Base-by-base conservation (phyloP, 2,329 filamentous ascomycete species). In the Penicillium corylophilum region DNA sequence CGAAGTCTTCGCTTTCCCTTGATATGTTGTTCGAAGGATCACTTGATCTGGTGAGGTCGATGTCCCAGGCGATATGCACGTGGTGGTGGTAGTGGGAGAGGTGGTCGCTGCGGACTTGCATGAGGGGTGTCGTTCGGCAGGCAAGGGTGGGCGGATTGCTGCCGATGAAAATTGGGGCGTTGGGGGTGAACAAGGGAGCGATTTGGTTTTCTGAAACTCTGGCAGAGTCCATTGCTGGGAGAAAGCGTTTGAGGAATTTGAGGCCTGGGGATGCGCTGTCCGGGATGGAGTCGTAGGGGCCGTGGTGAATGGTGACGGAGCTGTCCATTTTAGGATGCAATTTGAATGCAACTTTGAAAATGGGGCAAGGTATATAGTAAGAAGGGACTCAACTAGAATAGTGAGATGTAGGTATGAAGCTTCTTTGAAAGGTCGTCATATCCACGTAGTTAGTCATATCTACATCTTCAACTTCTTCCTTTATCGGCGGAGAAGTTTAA, bases 41-140 rank as follows among this genome's bases (percentile, higher is more conserved):
- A 7, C 13, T 42, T 23, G 46, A 47, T 1, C 23, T 16, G 8
- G n/a, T 39, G 1, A 57, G 44, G 9, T 60, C 51, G 10, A 64
- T 59, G 44, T 63, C 61, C 62, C 60, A 64, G 15, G 56, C 54
- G 13, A 57, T 38, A 40, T 64, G 47, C 3, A 62, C 15, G 4
- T 61, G 22, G 10, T 61, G 60, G 18, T 51, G 53, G 26, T 62
- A 58, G 9, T 48, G 18, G 4, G 47, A 31, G 9, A 62, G 29
- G 24, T 63, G 55, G 23, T 41, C 53, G 29, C 50, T 48, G n/a
- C 60, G 50, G 9, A 61, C 44, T 51, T 61, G 51, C 16, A 60
- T 53, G 13, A 60, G 41, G 8, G 57, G 51, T 10, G 56, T 22
- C 4, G 54, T 48, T 4, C 54, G 39, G 9, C 29, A 43, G 10